Evolutionary conservation across 768 basidiomycete species (phyloP).

Genomic region (Auricularia sp.): DNA sequence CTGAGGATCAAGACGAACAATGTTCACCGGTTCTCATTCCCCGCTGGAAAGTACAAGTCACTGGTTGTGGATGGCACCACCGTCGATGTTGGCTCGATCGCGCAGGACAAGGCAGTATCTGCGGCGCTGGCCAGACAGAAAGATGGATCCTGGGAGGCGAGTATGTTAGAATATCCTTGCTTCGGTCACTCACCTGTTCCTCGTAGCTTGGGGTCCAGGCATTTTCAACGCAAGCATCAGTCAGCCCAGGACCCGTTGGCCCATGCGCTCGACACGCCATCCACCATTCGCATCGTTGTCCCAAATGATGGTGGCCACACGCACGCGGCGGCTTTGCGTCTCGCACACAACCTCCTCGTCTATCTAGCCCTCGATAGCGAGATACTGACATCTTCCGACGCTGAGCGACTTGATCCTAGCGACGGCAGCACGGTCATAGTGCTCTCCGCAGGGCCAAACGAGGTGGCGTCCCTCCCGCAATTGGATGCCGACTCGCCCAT

Average conservation of each 20-base stretch:
- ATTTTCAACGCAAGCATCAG: conserved; percentile 8
- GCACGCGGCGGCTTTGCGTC: conserved; percentile 47
- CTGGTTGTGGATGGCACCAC: too few relatives aligned
- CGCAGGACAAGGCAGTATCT: too few relatives aligned
- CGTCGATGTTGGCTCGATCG: too few relatives aligned
- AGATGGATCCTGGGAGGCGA: too few relatives aligned
- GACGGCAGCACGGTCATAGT: conserved; percentile 46
- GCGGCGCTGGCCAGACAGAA: too few relatives aligned
- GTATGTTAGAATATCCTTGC: too few relatives aligned
- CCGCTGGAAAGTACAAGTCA: too few relatives aligned
- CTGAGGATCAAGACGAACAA: conserved; percentile 21
- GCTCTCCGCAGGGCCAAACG: conserved; percentile 36
- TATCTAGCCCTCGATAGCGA: conserved; percentile 65
- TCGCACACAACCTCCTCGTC: conserved; percentile 56
- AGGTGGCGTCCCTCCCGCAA: conserved; percentile 19
- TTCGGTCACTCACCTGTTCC: too few relatives aligned
- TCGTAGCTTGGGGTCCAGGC: too few relatives aligned
- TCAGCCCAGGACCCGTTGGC: conserved; percentile 50
- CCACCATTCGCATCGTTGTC: conserved; percentile 49
- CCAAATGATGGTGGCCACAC: conserved; percentile 29
- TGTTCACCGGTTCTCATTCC: conserved; percentile 18
- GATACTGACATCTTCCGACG: conserved; percentile 40
- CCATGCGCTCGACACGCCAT: conserved; percentile 45
- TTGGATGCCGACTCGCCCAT: conserved; percentile 16
- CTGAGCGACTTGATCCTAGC: conserved; percentile 17